Base-by-base conservation (phyloP, 139 green algal genomes). In the Coccomyxa sp. region DNA sequence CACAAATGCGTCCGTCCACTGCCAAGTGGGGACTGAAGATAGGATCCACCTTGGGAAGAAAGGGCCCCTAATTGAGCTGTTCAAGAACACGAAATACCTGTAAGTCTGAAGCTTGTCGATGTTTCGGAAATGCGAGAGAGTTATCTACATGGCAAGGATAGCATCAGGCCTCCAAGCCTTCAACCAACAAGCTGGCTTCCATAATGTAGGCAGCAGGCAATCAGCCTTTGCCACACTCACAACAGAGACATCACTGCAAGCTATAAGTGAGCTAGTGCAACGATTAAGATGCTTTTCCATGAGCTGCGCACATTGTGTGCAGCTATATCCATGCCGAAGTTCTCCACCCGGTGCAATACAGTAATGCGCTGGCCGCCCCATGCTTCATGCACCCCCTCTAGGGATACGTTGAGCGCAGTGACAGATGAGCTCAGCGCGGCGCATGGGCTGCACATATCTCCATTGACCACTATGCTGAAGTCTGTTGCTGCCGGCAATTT, bases 261-360 rank as follows among this genome's bases (percentile, higher is more conserved):
- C 12, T 14, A 64, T 4, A 31, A 22, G 2, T 64, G 50, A 22
- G 2, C 5, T 4, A 1, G 18, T 64, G 50, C 5, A 2, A 64
- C 27, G 22, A 22, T 6, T 64, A 64, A 6, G 4, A 64, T 22
- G 27, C 2, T 31, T 4, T n/a, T 31, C 5, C 27, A 3, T 6
- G 5, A 64, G 50, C 5, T 64, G 27, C 5, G 91, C 33, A 83
- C 79, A 76, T 95, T 95, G 77, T 95, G 91, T 22, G 88, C 82
- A 6, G 83, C 91, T 35, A 95, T 81, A 78, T 95, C 91, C 91
- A 95, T 95, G 74, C 91, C 91, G 50, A 88, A 86, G 37, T 95
- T 95, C 78, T 90, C 78, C 0, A 27, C 85, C 14, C 89, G 84
- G 64, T 86, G 75, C 7, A 93, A 75, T 69, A 93, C 55, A 0